Conservation (phyloP, 352 stramenopile genomes). For the Phytophthora melonis region DNA sequence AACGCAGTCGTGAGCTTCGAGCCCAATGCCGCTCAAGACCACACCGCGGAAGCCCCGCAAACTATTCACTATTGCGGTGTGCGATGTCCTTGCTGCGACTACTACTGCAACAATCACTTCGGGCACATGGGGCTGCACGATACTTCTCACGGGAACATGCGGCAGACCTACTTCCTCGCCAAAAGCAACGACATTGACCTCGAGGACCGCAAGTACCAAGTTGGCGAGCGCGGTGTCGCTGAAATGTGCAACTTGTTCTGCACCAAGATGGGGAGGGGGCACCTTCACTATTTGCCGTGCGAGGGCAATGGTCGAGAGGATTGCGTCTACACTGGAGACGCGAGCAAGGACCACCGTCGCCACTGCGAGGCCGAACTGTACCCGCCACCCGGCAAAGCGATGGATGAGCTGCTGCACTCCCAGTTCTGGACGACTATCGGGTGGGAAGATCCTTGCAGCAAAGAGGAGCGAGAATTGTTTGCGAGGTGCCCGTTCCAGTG, state of each 20-base stretch:
- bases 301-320: conserved; percentile 12
- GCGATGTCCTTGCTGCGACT: conserved; percentile 70
- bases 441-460: conserved; percentile 50
- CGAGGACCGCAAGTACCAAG: conserved; percentile 46
- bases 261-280: conserved; percentile 45
- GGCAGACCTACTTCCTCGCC: conserved; percentile 67
- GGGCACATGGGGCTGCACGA: conserved; percentile 60
- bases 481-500: conserved; percentile 47
- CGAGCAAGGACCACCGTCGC: conserved; percentile 34
- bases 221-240: conserved; percentile 41
- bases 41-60: neutral
- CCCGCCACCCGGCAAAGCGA: conserved; percentile 27
- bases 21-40: neutral
- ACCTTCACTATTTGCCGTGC: conserved; percentile 47
- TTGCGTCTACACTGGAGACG: conserved; percentile 49
- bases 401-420: conserved; percentile 54
- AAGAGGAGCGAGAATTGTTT: conserved; percentile 41
- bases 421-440: conserved; percentile 49
- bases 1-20: neutral
- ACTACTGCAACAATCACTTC: conserved; percentile 51
- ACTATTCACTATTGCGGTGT: conserved; percentile 58
- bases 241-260: conserved; percentile 64
- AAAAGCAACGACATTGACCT: conserved; percentile 62
- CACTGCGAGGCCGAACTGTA: conserved; percentile 41
- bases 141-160: conserved; percentile 77